Conservation (phyloP, 257 asterid species). For the Echium plantagineum region DNA sequence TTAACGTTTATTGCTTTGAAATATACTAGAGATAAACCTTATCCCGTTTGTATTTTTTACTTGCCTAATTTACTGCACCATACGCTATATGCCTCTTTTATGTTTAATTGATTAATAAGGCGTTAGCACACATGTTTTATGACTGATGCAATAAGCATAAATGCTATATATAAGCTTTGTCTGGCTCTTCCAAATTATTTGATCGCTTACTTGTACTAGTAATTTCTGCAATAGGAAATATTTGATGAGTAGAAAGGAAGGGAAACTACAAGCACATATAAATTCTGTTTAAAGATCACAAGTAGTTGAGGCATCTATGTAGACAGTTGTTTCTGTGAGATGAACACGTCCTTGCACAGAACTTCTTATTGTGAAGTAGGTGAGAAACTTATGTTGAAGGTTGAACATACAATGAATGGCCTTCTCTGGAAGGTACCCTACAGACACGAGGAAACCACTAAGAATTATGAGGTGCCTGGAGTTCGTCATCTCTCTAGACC, state of each 20-base stretch:
- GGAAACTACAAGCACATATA: background rate
- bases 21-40: background rate
- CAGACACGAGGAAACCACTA: background rate
- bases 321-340: background rate
- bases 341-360: too few relatives aligned
- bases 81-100: background rate
- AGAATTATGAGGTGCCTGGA: background rate
- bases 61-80: background rate
- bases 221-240: too few relatives aligned
- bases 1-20: background rate
- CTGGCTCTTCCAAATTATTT: too few relatives aligned
- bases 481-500: background rate
- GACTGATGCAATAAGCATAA: background rate
- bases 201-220: too few relatives aligned
- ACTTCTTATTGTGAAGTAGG: too few relatives aligned
- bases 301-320: background rate
- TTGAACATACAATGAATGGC: too few relatives aligned
- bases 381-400: too few relatives aligned
- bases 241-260: background rate
- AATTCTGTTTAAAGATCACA: background rate
- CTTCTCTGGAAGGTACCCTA: too few relatives aligned
- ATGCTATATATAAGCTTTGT: too few relatives aligned
- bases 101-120: too few relatives aligned
- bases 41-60: background rate
- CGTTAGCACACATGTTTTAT: background rate